Evolutionary conservation across 768 basidiomycete genomes (phyloP).

Genomic region (Serendipita vermifera): DNA sequence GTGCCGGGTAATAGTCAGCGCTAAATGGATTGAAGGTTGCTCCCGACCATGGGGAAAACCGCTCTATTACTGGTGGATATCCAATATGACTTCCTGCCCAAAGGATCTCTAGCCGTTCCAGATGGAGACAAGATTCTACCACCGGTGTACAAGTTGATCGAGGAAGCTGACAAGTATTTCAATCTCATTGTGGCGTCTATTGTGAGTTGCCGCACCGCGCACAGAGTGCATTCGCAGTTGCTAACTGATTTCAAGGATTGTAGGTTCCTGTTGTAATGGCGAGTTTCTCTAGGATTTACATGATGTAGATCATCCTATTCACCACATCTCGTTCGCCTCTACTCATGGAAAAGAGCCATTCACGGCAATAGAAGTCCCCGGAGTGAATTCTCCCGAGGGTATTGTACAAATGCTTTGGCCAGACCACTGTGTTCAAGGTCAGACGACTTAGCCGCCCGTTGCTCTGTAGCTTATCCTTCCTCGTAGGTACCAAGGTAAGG

Average conservation of each 20-base stretch:
- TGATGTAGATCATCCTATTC: conserved; percentile 27
- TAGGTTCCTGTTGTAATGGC: conserved; percentile 9
- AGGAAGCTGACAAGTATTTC: conserved; percentile 21
- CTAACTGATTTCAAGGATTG: conserved; percentile 25
- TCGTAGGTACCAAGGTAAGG: too few species aligned
- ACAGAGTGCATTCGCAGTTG: background rate
- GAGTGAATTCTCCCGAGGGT: conserved; percentile 16
- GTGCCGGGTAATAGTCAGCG: too few species aligned
- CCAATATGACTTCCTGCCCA: conserved; percentile 68
- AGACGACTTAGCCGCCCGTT: too few species aligned
- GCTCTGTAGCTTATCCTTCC: too few species aligned
- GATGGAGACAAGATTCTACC: conserved; percentile 46
- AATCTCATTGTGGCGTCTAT: conserved; percentile 28
- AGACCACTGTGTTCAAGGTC: conserved; percentile 54
- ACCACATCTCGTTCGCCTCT: conserved; percentile 61
- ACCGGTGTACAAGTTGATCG: conserved; percentile 43
- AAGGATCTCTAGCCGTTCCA: conserved; percentile 61
- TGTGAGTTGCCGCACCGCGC: too few species aligned
- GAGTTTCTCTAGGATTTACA: conserved; percentile 1
- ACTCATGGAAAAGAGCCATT: conserved; percentile 33
- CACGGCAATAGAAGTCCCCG: conserved; percentile 26
- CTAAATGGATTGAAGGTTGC: too few species aligned
- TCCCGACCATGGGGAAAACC: too few species aligned
- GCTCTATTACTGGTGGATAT: conserved; percentile 65
- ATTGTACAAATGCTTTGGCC: conserved; percentile 62